Conservation (phyloP, 2,329 filamentous ascomycete genomes). For the Penicillium digitatum region DNA sequence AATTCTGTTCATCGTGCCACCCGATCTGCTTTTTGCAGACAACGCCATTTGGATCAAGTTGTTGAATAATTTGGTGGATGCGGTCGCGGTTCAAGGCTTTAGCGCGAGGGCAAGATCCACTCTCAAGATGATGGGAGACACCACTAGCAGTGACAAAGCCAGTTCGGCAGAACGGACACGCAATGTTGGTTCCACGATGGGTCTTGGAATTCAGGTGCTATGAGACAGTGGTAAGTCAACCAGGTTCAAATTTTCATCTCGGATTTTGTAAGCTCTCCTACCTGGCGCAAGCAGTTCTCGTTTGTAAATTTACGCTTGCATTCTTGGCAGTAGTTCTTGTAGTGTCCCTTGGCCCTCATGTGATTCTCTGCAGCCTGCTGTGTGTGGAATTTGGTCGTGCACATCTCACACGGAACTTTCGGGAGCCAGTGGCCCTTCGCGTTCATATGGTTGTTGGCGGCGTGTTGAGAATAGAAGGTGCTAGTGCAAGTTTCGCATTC, state of each 20-base stretch:
- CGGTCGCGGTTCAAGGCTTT: not conserved
- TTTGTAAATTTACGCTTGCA: not conserved
- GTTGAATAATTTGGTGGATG: not conserved
- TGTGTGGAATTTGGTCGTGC: not conserved
- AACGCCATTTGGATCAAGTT: not conserved
- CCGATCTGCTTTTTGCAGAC: not conserved
- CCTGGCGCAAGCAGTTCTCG: not conserved
- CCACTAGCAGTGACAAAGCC: conserved; percentile 52
- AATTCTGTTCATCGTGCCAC: not conserved
- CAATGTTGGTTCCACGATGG: conserved; percentile 47
- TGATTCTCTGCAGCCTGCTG: not conserved
- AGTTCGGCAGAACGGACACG: conserved; percentile 55
- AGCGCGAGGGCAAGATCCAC: conserved; percentile 30
- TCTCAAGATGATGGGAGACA: conserved; percentile 55
- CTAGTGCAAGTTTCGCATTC: conserved; percentile 19
- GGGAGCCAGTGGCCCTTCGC: not conserved
- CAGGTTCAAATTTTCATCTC: not conserved
- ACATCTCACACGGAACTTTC: conserved; percentile 27
- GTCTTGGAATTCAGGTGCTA: conserved; percentile 55
- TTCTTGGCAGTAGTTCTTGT: not conserved
- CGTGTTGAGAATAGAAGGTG: not conserved
- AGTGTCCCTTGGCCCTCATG: not conserved
- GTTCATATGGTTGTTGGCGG: not conserved
- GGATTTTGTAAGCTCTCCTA: not conserved
- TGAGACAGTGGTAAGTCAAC: not conserved